Conservation (phyloP, 1,284 basidiomycete genomes). For the Tylopilus orsonianus region DNA sequence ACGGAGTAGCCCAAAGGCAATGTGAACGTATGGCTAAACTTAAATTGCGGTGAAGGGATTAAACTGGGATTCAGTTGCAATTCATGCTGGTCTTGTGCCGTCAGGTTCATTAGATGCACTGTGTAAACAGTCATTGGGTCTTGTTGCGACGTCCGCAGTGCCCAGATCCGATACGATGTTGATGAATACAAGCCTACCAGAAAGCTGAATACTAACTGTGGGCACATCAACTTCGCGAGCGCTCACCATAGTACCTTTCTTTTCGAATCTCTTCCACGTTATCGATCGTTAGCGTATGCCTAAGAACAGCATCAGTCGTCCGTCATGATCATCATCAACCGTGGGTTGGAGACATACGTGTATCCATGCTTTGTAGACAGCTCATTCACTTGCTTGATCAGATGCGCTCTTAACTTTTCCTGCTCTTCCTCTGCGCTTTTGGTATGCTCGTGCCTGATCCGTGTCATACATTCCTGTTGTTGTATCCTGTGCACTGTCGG, state of each 20-base stretch:
- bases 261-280: constrained; percentile 2
- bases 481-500: constrained; percentile 11
- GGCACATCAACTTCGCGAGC: neutral
- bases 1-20: constrained; percentile 37
- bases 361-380: constrained; percentile 3
- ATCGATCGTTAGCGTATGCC: constrained; percentile 21
- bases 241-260: constrained; percentile 2
- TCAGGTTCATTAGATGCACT: constrained; percentile 40
- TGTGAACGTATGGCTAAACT: constrained; percentile 32
- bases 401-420: constrained; percentile 10
- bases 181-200: neutral
- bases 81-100: constrained; percentile 41
- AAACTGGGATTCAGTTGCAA: constrained; percentile 39
- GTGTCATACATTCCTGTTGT: neutral
- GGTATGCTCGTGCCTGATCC: constrained; percentile 1
- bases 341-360: constrained; percentile 16
- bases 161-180: constrained; percentile 16
- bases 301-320: neutral
- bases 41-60: constrained; percentile 39
- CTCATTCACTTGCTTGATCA: constrained; percentile 31
- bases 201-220: neutral
- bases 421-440: constrained; percentile 18
- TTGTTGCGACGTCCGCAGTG: constrained; percentile 15
- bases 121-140: constrained; percentile 35
- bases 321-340: neutral